A percentile compares a stretch with the other conserved stretches of the same genome.
phyloP scores from a whole-genome alignment of 1,284 basidiomycete genomes.

The Ceratobasidium sp. region DNA sequence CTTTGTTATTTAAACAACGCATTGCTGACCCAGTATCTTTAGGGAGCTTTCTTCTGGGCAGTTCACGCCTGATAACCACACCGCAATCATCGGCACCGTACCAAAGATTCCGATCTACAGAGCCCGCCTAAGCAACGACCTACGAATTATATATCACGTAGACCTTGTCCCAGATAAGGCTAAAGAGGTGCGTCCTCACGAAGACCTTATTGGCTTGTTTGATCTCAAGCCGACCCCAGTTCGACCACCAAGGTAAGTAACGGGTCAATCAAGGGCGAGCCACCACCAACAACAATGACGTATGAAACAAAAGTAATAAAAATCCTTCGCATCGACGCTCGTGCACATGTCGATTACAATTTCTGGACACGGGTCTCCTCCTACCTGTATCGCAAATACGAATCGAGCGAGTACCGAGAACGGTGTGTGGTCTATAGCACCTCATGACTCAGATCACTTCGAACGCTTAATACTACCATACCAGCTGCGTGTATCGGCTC shows the following conservation, averaged over 20 bases:
- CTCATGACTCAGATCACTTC: not conserved
- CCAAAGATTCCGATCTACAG: constrained; percentile 22
- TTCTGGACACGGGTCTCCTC: constrained; percentile 4
- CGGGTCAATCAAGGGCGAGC: not conserved
- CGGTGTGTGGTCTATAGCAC: not conserved
- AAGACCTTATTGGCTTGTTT: not conserved
- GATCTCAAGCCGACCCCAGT: not conserved
- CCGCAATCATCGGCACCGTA: not conserved
- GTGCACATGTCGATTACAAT: constrained; percentile 11
- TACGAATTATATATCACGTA: constrained; percentile 35
- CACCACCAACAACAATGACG: not conserved
- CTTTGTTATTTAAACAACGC: not conserved
- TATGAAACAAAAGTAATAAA: constrained; percentile 8
- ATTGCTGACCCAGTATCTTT: not conserved
- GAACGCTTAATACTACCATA: no score
- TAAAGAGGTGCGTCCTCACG: constrained; percentile 8
- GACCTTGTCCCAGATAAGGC: constrained; percentile 10
- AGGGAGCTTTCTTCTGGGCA: constrained; percentile 31
- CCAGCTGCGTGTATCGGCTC: constrained; percentile 7
- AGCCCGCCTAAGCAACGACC: constrained; percentile 30
- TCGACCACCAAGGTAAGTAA: constrained; percentile 26
- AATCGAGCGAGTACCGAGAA: not conserved
- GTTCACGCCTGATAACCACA: constrained; percentile 19
- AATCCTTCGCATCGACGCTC: constrained; percentile 1
- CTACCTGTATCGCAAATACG: not conserved